Percentiles rank a stretch among this genome's conserved stretches.
phyloP scores from a whole-genome alignment of 108 stramenopile species.

The Stephanodiscus minutulus region DNA sequence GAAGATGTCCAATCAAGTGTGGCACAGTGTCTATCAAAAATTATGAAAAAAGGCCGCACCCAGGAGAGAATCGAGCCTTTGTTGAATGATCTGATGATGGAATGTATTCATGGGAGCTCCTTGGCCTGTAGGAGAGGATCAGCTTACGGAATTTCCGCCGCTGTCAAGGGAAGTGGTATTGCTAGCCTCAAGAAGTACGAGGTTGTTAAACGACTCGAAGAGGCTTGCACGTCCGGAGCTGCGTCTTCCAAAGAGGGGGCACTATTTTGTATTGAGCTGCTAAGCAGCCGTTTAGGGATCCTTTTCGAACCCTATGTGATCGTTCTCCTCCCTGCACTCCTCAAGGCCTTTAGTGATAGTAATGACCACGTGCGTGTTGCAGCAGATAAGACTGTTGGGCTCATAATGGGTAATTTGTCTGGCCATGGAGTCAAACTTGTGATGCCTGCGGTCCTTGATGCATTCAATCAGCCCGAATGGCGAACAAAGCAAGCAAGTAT shows the following conservation, averaged over 20 bases:
- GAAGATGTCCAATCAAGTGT: conserved; percentile 89
- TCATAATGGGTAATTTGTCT: conserved; percentile 97
- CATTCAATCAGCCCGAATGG: conserved; percentile 95
- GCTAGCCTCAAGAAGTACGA: conserved; percentile 91
- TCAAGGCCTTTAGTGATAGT: conserved; percentile 92
- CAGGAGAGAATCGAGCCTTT: conserved; percentile 72
- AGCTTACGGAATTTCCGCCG: conserved; percentile 95
- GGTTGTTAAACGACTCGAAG: conserved; percentile 88
- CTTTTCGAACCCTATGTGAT: conserved; percentile 99
- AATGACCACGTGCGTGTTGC: conserved; percentile 93
- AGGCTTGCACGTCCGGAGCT: conserved; percentile 71
- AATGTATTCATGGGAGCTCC: conserved; percentile 71
- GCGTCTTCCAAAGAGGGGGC: conserved; percentile 89
- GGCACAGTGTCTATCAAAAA: conserved; percentile 72
- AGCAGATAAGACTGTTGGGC: conserved; percentile 79
- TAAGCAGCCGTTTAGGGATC: conserved; percentile 88
- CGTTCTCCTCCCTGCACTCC: conserved; percentile 92
- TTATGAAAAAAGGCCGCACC: conserved; percentile 89
- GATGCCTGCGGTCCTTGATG: conserved; percentile 93
- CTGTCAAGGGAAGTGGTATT: conserved; percentile 98
- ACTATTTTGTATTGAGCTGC: conserved; percentile 93
- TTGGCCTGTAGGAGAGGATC: conserved; percentile 84
- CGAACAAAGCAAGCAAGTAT: conserved; percentile 96
- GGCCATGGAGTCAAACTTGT: conserved; percentile 97
- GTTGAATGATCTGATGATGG: conserved; percentile 58